Evolutionary conservation across 2,329 filamentous ascomycete species (phyloP).

Genomic region (Venturia nashicola): DNA sequence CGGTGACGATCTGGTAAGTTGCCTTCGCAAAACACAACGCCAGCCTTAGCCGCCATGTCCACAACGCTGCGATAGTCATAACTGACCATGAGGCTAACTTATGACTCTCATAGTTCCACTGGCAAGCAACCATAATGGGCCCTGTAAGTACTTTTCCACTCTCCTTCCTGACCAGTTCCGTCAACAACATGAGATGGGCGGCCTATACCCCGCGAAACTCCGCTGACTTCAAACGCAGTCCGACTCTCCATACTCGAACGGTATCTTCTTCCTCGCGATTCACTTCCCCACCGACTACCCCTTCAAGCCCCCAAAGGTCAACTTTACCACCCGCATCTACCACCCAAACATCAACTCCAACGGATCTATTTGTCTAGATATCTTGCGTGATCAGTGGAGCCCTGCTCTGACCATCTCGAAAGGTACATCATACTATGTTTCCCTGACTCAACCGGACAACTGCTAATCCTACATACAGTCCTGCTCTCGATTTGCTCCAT

Average conservation of each 20-base stretch:
- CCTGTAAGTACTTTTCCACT: conserved; percentile 59
- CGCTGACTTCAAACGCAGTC: conserved; percentile 42
- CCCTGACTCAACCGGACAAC: not conserved
- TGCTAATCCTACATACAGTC: conserved; percentile 41
- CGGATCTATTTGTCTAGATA: conserved; percentile 97
- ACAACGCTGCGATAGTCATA: not conserved
- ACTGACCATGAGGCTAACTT: conserved; percentile 11
- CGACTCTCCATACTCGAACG: conserved; percentile 95
- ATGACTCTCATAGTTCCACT: conserved; percentile 66
- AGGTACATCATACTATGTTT: conserved; percentile 41
- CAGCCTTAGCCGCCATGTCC: not conserved
- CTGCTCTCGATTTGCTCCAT: conserved; percentile 98
- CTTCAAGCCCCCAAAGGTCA: conserved; percentile 99
- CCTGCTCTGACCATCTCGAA: conserved; percentile 97
- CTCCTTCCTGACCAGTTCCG: not conserved
- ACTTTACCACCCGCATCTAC: conserved; percentile 99
- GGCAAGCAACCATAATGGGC: conserved; percentile 99
- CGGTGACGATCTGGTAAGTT: conserved; percentile 91
- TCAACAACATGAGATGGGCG: not conserved
- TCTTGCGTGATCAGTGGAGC: conserved; percentile 98
- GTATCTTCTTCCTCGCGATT: conserved; percentile 97
- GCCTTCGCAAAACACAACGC: conserved; percentile 15
- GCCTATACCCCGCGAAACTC: not conserved
- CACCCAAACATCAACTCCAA: conserved; percentile 99
- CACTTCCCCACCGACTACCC: conserved; percentile 99